Percentiles rank a stretch among this genome's conserved stretches.
Evolutionary conservation across 2,329 filamentous ascomycete genomes (phyloP).

Genomic region (Leptographium lundbergii): DNA sequence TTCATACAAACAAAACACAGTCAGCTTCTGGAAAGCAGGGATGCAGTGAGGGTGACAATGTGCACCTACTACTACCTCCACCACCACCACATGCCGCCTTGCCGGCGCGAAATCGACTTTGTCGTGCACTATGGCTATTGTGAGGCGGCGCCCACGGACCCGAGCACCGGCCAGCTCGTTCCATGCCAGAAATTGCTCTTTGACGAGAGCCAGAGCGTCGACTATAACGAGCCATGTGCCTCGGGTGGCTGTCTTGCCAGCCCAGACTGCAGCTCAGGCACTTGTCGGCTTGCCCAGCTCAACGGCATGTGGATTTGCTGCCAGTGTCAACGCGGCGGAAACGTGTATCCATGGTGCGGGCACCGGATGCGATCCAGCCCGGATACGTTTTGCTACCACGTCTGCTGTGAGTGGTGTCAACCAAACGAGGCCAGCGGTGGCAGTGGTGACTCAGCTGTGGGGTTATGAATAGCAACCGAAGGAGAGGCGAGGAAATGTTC

Average conservation of each 20-base stretch:
- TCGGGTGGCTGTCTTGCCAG: constrained; percentile 31
- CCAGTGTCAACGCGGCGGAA: constrained; percentile 31
- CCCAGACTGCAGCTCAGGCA: constrained; percentile 32
- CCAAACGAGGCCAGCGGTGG: constrained; percentile 16
- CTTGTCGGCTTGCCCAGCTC: constrained; percentile 35
- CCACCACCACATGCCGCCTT: constrained; percentile 26
- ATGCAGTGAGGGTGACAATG: constrained; percentile 20
- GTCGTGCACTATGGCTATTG: constrained; percentile 13
- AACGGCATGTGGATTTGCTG: constrained; percentile 38
- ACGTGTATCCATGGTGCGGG: constrained; percentile 31
- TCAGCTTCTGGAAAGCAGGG: neutral
- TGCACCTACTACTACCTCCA: constrained; percentile 38
- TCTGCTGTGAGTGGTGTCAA: constrained; percentile 31
- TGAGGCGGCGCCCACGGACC: constrained; percentile 6
- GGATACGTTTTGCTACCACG: constrained; percentile 39
- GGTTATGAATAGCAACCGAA: neutral
- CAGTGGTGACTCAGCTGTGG: neutral
- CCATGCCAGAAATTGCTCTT: constrained; percentile 20
- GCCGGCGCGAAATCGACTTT: constrained; percentile 8
- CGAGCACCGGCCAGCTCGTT: constrained; percentile 2
- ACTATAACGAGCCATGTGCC: constrained; percentile 30
- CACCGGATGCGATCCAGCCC: constrained; percentile 32
- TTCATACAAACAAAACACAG: too few species aligned
- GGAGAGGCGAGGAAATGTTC: too few species aligned
- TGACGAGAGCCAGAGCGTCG: constrained; percentile 19